Evolutionary conservation across 495 filamentous ascomycete genomes (phyloP).

Genomic region (Penicillium roqueforti): DNA sequence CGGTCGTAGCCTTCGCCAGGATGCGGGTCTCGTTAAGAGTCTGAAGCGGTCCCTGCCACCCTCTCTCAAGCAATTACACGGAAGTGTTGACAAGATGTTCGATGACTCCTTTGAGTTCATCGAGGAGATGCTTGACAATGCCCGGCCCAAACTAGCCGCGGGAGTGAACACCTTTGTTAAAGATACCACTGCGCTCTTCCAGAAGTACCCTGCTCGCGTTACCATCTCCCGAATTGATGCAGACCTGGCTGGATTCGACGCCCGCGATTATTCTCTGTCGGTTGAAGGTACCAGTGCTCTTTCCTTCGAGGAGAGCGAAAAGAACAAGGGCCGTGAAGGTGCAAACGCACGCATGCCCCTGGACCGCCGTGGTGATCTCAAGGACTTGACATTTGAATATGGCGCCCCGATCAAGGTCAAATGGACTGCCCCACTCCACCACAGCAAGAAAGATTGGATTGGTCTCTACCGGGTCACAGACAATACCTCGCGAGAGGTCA

Average conservation of each 20-base stretch:
- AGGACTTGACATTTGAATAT: conserved; percentile 79
- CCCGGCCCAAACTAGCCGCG: conserved; percentile 80
- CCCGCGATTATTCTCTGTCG: conserved; percentile 73
- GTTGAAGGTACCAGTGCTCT: conserved; percentile 63
- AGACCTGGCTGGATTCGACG: conserved; percentile 79
- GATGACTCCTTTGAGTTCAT: conserved; percentile 80
- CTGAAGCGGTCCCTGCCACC: conserved; percentile 82
- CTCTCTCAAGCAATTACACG: conserved; percentile 70
- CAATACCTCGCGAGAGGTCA: conserved; percentile 78
- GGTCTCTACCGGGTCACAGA: conserved; percentile 92
- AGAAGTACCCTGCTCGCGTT: conserved; percentile 82
- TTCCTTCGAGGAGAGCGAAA: conserved; percentile 46
- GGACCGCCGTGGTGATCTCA: conserved; percentile 53
- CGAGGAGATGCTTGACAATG: conserved; percentile 83
- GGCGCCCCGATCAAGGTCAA: conserved; percentile 85
- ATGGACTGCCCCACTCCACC: conserved; percentile 89
- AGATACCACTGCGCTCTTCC: conserved; percentile 84
- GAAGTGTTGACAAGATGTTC: conserved; percentile 81
- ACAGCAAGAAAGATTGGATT: conserved; percentile 93
- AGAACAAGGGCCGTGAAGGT: conserved; percentile 47
- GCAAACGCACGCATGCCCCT: conserved; percentile 47
- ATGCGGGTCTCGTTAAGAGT: conserved; percentile 88
- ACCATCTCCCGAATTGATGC: conserved; percentile 78
- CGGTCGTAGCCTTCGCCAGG: conserved; percentile 72
- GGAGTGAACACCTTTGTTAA: conserved; percentile 82